Conservation (phyloP, 2,329 filamentous ascomycete species). For the Ascochyta koolunga region DNA sequence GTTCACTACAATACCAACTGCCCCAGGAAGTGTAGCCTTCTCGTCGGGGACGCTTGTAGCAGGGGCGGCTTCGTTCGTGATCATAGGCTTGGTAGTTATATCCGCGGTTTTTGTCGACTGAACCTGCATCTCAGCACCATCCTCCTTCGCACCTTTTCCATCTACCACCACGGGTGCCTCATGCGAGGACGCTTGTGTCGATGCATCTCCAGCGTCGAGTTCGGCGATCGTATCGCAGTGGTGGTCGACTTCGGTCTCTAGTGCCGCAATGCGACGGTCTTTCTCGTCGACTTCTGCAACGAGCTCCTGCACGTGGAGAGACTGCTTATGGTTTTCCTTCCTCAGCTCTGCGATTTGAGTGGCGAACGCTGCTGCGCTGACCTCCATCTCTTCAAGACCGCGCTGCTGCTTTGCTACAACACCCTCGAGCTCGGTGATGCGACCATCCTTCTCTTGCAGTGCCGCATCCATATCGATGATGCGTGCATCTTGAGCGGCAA, state of each 20-base stretch:
- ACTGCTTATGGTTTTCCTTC: slow-evolving; percentile 8
- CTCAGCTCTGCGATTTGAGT: slow-evolving; percentile 8
- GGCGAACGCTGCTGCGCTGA: background rate
- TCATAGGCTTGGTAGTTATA: background rate
- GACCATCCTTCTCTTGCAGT: slow-evolving; percentile 11
- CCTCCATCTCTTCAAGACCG: slow-evolving; percentile 12
- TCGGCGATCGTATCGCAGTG: slow-evolving; percentile 13
- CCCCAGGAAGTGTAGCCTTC: background rate
- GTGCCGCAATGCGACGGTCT: slow-evolving; percentile 15
- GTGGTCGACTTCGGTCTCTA: slow-evolving; percentile 20
- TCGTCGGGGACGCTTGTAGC: too few relatives aligned
- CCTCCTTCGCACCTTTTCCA: background rate
- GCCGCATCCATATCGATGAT: slow-evolving; percentile 1
- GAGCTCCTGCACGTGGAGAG: slow-evolving; percentile 21
- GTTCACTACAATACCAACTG: slow-evolving; percentile 2
- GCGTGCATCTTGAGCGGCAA: slow-evolving; percentile 12
- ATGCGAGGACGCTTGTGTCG: slow-evolving; percentile 1
- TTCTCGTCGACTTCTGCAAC: slow-evolving; percentile 23
- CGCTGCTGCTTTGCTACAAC: slow-evolving; percentile 6
- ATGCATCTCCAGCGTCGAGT: slow-evolving; percentile 10
- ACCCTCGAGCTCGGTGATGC: slow-evolving; percentile 20
- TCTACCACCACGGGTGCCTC: background rate
- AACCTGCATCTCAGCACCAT: background rate
- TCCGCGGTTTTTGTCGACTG: background rate
- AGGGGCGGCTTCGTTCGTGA: background rate